Base-by-base conservation (phyloP, 1,139 yeast genomes). In the Geotrichum aggregatum region DNA sequence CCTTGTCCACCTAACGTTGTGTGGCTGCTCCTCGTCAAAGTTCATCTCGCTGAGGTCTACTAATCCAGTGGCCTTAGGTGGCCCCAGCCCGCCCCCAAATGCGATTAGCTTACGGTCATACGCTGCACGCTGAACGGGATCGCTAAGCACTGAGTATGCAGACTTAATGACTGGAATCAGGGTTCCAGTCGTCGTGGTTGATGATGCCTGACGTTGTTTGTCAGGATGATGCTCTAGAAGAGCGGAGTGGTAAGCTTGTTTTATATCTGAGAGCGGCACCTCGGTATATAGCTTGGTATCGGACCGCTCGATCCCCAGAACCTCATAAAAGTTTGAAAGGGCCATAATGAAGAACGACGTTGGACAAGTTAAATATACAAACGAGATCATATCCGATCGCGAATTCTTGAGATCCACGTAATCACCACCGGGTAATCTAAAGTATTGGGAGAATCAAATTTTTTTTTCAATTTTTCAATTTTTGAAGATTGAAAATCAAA, bases 151-250 rank as follows among this genome's bases (percentile, higher is more conserved):
- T 24, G 68, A 64, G 62, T 83, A 87, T 0, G 96, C 96, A 26
- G 68, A 70, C 59, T 83, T 76, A 24, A 87, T 72, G 33, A 68
- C 64, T 16, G 54, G 52, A 18, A 54, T 52, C 11, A 52, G 34
- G 26, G 39, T 34, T 8, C 11, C 28, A 10, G 43, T n/a, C 5
- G 3, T 36, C 30, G 19, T 16, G 24, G 30, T 30, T 6, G 49
- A 76, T 71, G 10, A 79, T 71, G 34, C 65, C 57, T 38, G 49
- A 44, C 6, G 47, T 34, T 69, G 70, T 63, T 88, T 88, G 63
- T 88, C 97, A 0, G 97, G 97, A 65, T 88, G 97, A 8, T 78
- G 67, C 4, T 66, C 64, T 3, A 89, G 70, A n/a, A 88, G 72
- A 16, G 76, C 76, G 35, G 66, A 69, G 54, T 76, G 77, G 63